phyloP scores from a whole-genome alignment of 2,329 filamentous ascomycete species.

The Aspergillus awamori region DNA sequence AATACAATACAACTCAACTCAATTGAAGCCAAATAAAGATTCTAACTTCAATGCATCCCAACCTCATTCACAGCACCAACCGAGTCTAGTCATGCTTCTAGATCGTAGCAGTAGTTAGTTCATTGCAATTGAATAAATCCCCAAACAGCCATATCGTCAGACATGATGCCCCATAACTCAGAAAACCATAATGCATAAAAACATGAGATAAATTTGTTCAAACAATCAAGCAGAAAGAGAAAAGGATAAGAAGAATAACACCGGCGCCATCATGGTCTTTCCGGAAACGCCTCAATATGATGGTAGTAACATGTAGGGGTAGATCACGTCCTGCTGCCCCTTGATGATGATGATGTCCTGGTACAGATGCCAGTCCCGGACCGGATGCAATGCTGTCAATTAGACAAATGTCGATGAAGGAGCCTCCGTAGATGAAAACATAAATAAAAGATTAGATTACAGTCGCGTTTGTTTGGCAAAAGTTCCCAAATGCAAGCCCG shows the following conservation, averaged over 20 bases:
- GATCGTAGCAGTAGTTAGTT: too few species aligned
- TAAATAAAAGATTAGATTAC: conserved; percentile 7
- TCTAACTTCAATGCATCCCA: too few species aligned
- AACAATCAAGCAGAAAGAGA: conserved; percentile 10
- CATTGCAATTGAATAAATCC: too few species aligned
- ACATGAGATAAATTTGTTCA: background rate
- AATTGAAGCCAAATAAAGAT: too few species aligned
- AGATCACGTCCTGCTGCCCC: background rate
- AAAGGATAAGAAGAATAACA: background rate
- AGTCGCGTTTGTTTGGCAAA: background rate
- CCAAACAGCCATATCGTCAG: background rate
- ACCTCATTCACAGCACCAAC: too few species aligned
- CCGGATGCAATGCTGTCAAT: background rate
- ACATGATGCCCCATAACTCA: background rate
- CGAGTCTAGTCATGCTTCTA: too few species aligned
- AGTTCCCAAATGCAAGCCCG: too few species aligned
- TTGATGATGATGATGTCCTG: background rate
- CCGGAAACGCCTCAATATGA: conserved; percentile 1
- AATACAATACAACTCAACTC: too few species aligned
- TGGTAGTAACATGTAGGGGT: conserved; percentile 3
- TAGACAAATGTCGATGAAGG: too few species aligned
- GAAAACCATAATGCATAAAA: background rate
- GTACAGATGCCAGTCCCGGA: background rate
- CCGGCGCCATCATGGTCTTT: conserved; percentile 2
- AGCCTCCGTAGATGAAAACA: background rate